A percentile compares a stretch with the other conserved stretches of the same genome.
Evolutionary conservation across 1,284 basidiomycete species (phyloP).

Genomic region (Phylloporus gajari): DNA sequence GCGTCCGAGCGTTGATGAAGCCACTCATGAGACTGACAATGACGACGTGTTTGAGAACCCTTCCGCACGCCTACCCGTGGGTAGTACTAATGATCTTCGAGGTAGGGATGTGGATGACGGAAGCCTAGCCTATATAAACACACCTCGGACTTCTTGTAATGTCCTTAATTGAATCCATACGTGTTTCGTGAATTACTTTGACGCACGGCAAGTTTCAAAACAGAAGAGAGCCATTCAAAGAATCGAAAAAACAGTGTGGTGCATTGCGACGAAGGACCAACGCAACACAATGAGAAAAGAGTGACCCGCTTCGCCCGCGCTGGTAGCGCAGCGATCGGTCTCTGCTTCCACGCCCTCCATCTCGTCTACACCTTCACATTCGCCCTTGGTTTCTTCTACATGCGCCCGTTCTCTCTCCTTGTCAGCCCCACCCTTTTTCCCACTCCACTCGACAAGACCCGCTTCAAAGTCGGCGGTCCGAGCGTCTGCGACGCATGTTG

Average conservation of each 20-base stretch:
- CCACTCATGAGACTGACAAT: no score
- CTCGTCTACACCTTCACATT: neutral
- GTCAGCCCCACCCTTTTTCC: constrained; percentile 14
- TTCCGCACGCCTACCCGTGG: no score
- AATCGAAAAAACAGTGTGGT: neutral
- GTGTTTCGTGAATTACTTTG: neutral
- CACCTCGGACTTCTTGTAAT: no score
- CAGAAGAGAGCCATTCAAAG: no score
- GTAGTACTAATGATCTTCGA: no score
- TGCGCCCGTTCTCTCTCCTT: constrained; percentile 8
- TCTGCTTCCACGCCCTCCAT: constrained; percentile 12
- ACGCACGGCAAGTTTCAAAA: neutral
- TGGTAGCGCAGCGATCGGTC: constrained; percentile 45
- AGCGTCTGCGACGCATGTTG: constrained; percentile 75
- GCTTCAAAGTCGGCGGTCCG: constrained; percentile 66
- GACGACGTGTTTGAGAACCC: no score
- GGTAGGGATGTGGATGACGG: no score
- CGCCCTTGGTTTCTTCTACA: no score
- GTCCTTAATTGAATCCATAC: no score
- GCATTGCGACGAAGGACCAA: neutral
- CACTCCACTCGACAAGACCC: constrained; percentile 52
- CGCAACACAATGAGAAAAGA: constrained; percentile 7
- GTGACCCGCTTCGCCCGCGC: constrained; percentile 41
- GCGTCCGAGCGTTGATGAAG: no score
- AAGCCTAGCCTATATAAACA: no score